phyloP scores from a whole-genome alignment of 441 rosid species.

The Codiaeum variegatum region DNA sequence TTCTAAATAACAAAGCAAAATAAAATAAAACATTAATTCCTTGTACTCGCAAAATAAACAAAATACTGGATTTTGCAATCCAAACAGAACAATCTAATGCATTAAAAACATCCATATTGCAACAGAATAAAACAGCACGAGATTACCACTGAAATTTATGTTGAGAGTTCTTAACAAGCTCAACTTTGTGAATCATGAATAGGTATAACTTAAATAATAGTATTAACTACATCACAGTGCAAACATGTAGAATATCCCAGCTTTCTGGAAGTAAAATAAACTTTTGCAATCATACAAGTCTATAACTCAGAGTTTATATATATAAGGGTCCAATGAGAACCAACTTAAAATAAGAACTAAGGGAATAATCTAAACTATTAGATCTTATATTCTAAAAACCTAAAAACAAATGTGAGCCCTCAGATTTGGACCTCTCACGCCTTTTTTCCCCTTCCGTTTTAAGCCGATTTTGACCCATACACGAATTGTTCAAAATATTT shows the following conservation, averaged over 20 bases:
- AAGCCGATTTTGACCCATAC: too few species aligned
- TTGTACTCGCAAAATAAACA: not conserved
- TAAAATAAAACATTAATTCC: not conserved
- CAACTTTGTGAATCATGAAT: not conserved
- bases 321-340: too few species aligned
- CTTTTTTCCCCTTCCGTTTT: too few species aligned
- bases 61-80: not conserved
- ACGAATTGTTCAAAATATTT: too few species aligned
- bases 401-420: too few species aligned
- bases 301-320: too few species aligned
- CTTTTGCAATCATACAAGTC: not conserved
- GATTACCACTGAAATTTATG: not conserved
- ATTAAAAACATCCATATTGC: not conserved
- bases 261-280: not conserved
- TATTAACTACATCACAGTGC: not conserved
- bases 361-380: too few species aligned
- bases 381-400: too few species aligned
- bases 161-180: not conserved
- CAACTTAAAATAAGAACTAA: too few species aligned
- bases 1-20: conserved; percentile 35
- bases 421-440: too few species aligned
- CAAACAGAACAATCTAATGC: not conserved
- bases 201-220: not conserved
- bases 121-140: not conserved
- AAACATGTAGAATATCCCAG: not conserved